Evolutionary conservation across 179 eudicot genomes (phyloP), one percentile per base, ranked within the genome.

Genomic region (Patellifolia procumbens): DNA sequence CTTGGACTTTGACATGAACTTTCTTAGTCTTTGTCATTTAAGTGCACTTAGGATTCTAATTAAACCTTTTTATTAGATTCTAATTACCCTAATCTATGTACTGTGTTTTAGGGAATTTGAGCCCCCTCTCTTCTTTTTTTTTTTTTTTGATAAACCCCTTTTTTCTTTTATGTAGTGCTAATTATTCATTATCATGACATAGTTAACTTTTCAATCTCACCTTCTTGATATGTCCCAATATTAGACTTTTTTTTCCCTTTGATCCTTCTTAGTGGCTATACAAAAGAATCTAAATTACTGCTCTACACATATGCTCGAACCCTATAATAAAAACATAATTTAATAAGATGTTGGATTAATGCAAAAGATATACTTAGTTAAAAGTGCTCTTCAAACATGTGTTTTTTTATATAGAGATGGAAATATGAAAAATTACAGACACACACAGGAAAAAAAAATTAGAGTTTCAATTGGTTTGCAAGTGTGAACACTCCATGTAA

Each of bases 1-100:
- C 72, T 83, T 80, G 46, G 79, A 77, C 52, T 80, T 75, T 68
- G 62, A 70, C 45, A 45, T n/a, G 58, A 72, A 48, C 59, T 46
- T 69, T 28, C 39, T 69, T 59, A 70, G 68, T 81, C 81, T 75
- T 85, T 81, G 81, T 77, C 79, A 76, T 42, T 76, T 68, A 60
- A 64, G 65, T 51, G 61, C 77, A 81, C 81, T 81, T 81, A 74
- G 81, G 78, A 32, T 58, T 77, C 74, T 72, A 63, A 70, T 72
- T 68, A 77, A 63, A 31, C 72, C 60, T 70, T 75, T 75, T 16
- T 49, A 70, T 37, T 16, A 70, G 73, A 70, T 31, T 48, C 73
- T 70, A 32, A 70, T 70, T 70, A 70, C 58, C 16, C 43, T 46
- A 68, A 29, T 15, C 4, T 67, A 19, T 6, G 48, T 64, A 60